Evolutionary conservation across 2,329 filamentous ascomycete species (phyloP).

Genomic region (Chaetomium olivaceum): DNA sequence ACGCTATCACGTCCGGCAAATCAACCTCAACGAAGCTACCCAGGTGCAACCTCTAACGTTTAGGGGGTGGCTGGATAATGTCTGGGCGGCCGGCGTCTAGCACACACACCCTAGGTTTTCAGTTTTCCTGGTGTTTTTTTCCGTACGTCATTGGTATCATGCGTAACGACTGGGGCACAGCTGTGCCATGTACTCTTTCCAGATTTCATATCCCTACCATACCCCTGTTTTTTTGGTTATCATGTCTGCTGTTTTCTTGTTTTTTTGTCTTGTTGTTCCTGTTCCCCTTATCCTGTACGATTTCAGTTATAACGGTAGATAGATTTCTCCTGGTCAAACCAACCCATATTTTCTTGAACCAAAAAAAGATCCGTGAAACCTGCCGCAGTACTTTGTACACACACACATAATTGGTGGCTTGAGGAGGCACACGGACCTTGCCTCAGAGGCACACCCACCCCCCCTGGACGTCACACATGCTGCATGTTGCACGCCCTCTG

Average conservation of each 20-base stretch:
- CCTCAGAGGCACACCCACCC: background rate
- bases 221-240: background rate
- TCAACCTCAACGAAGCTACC: constrained; percentile 58
- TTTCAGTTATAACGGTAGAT: background rate
- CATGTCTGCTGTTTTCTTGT: background rate
- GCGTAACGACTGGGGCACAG: background rate
- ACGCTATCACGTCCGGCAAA: constrained; percentile 62
- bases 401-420: background rate
- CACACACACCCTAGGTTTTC: background rate
- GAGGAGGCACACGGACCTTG: background rate
- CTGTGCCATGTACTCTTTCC: constrained; percentile 1
- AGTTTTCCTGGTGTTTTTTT: background rate
- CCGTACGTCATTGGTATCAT: background rate
- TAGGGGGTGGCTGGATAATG: constrained; percentile 54
- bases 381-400: background rate
- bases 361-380: background rate
- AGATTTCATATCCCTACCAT: background rate
- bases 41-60: constrained; percentile 53
- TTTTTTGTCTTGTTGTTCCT: background rate
- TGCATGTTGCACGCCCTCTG: background rate
- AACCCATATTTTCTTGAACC: background rate
- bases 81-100: constrained; percentile 43
- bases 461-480: background rate
- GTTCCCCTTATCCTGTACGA: background rate
- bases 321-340: background rate